Evolutionary conservation across 2,329 filamentous ascomycete genomes (phyloP), one percentile per base, ranked within the genome.

Genomic region (Apiospora arundinis): DNA sequence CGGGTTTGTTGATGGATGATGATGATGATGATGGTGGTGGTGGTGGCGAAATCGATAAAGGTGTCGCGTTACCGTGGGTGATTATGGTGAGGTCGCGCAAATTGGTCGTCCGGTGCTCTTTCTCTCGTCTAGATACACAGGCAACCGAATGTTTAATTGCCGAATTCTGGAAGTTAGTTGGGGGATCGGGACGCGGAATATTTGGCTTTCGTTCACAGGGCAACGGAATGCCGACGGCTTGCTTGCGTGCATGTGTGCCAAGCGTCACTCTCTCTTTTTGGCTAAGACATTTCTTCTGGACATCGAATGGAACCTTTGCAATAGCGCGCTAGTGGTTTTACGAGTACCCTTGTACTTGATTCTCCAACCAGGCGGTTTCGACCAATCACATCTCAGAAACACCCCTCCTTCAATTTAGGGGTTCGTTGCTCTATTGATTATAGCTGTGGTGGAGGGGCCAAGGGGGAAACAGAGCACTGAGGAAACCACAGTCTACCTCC

Each of bases 31-130:
- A 32, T 63, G 56, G 18, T 16, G 42, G 42, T 45, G 42, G 42
- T 45, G 42, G 42, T 45, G 42, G 42, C 42, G 42, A 32, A 40
- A 63, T 40, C 56, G 32, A 37, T 63, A 63, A 32, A 63, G 21
- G 21, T 40, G 28, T 63, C 56, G 56, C 56, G 56, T 63, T 63
- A 63, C 56, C 56, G 56, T 63, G 56, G 56, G 32, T 40, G 56
- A 23, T 18, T 63, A 14, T 63, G 56, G 9, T 63, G 21, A 63
- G 32, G 56, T 40, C 56, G 56, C 56, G 32, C 28, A 6, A 32
- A 21, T 56, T 25, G 25, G 32, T 56, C 52, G 45, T 56, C 28
- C 25, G n/a, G 49, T 32, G 37, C 52, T 60, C 52, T 16, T 21
- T 28, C 32, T 32, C 48, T 49, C n/a, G n/a, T 23, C 14, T n/a